A percentile compares a stretch with the other conserved stretches of the same genome.
Conservation (phyloP, 257 asterid genomes). For the Nicotiana benthamiana region DNA sequence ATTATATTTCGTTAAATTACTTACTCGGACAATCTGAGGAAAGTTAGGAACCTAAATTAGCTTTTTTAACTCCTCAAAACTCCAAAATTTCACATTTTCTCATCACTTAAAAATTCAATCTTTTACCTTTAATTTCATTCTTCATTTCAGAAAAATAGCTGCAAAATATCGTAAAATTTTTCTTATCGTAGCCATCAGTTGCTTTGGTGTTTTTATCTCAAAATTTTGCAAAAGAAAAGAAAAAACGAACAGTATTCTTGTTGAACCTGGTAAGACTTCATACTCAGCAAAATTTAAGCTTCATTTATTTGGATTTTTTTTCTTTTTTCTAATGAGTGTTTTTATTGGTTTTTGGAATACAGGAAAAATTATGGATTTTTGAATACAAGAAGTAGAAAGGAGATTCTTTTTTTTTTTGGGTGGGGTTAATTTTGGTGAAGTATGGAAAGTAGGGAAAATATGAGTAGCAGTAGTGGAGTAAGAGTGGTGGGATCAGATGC, state of each 20-base stretch:
- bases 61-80: slow-evolving; percentile 20
- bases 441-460: slow-evolving; percentile 30
- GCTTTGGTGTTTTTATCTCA: not conserved
- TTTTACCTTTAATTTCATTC: slow-evolving; percentile 5
- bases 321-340: not conserved
- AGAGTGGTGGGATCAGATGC: slow-evolving; percentile 88
- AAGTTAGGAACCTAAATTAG: slow-evolving; percentile 39
- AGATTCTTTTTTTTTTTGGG: not conserved
- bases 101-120: slow-evolving; percentile 25
- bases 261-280: slow-evolving; percentile 10
- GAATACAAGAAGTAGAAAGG: slow-evolving; percentile 6
- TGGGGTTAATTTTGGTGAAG: slow-evolving; percentile 4
- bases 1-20: slow-evolving; percentile 7
- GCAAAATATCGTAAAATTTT: slow-evolving; percentile 9
- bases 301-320: not conserved
- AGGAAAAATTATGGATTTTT: slow-evolving; percentile 28
- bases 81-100: slow-evolving; percentile 30
- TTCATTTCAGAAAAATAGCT: slow-evolving; percentile 20
- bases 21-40: slow-evolving; percentile 39
- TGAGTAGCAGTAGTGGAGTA: slow-evolving; percentile 55
- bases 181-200: not conserved
- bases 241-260: not conserved
- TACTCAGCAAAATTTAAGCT: not conserved
- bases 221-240: not conserved
- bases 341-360: slow-evolving; percentile 8